A percentile compares a stretch with the other conserved stretches of the same genome.
These are phyloP conservation scores for Boletales sp. DNA, from an alignment of 768 basidiomycete genomes.

Conservation along the genomic window DNA sequence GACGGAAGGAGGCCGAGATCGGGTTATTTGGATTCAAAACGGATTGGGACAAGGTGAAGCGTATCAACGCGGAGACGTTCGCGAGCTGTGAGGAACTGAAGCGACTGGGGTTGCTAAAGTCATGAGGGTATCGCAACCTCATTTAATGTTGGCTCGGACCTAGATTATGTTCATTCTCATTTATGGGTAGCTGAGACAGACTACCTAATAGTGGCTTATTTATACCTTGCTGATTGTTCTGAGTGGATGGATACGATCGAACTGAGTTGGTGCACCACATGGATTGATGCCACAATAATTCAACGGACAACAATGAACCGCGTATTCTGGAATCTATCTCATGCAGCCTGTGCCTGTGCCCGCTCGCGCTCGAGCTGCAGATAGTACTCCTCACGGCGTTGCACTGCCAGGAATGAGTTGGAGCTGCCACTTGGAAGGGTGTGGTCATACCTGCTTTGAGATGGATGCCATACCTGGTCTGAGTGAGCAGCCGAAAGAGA, in stretches of 20 bases:
- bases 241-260: neutral
- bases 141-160: conserved; percentile 7
- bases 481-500: conserved; percentile 25
- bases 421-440: conserved; percentile 1
- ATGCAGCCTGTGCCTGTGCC: conserved; percentile 17
- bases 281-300: conserved; percentile 13
- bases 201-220: conserved; percentile 20
- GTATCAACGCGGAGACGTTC: conserved; percentile 67
- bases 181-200: neutral
- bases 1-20: conserved; percentile 68
- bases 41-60: conserved; percentile 84
- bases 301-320: conserved; percentile 4
- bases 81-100: conserved; percentile 77
- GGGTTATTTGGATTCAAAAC: conserved; percentile 92
- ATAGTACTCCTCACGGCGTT: conserved; percentile 82
- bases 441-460: conserved; percentile 61
- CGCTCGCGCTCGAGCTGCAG: conserved; percentile 72
- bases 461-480: conserved; percentile 75
- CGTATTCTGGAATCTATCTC: conserved; percentile 10
- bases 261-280: neutral
- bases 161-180: conserved; percentile 11
- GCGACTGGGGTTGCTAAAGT: conserved; percentile 53
- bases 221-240: conserved; percentile 19
- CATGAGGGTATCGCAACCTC: conserved; percentile 9
- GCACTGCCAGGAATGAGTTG: conserved; percentile 48